Base-by-base conservation (phyloP, 1,284 basidiomycete species). In the Tilletia indica region DNA sequence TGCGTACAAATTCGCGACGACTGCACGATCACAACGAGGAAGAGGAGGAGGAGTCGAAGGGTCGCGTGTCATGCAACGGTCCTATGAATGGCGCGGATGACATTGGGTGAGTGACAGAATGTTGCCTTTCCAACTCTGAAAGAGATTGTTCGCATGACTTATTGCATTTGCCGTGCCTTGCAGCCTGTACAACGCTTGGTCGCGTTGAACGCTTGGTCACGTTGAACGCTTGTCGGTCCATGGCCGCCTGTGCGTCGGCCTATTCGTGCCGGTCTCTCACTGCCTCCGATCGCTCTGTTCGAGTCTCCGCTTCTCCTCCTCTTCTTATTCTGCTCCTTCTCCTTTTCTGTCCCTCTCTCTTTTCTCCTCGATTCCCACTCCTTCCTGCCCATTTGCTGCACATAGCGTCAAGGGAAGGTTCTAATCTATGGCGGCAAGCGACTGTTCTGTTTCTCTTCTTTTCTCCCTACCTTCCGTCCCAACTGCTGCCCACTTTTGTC, bases 61-160 rank as follows among this genome's bases (percentile, higher is more conserved):
- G 74, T n/a, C 19, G 68, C 19, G 51, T 74, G 14, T 77, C 77
- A 34, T 83, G 81, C 68, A 79, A 77, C 11, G 81, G 82, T 14
- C 81, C 82, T 11, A 80, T 83, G 80, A 82, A 83, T 39, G 82
- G 81, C 51, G 80, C 80, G 1, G 82, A 83, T 61, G 82, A 82
- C 58, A 75, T 82, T 25, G 71, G 61, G 64, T 68, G 9, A 63
- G 69, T 68, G 25, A 31, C 19, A 25, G 11, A 36, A 49, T 45
- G 6, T 31, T 16, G 39, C 25, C 3, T 16, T 16, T 54, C 19
- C 2, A 4, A 9, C 19, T 4, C 16, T 42, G 69, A 54, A 4
- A 56, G 36, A 19, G 70, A 45, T 3, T 45, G 42, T 9, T 45
- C 42, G 42, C 67, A 16, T 42, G 61, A 1, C n/a, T n/a, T 19